Conservation (phyloP, 2,329 filamentous ascomycete genomes). For the Phaeosphaeriaceae sp. region DNA sequence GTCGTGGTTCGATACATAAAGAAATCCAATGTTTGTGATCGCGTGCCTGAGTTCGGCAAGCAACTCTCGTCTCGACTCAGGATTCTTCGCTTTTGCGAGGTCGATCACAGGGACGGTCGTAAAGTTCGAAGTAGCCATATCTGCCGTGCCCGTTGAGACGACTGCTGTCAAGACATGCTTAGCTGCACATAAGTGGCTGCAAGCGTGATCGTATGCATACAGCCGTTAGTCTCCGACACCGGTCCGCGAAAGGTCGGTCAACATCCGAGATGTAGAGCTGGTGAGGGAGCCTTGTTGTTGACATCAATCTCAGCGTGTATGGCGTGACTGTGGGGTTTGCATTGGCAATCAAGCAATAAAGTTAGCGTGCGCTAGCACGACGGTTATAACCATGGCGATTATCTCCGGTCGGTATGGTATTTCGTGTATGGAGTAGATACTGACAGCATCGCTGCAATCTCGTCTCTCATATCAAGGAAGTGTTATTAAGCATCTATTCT, state of each 20-base stretch:
- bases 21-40: slow-evolving; percentile 11
- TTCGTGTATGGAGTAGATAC: not conserved
- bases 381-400: not conserved
- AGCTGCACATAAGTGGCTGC: not conserved
- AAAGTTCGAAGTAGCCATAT: slow-evolving; percentile 12
- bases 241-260: not conserved
- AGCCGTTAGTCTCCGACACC: not conserved
- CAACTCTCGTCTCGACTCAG: slow-evolving; percentile 43
- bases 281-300: not conserved
- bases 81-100: slow-evolving; percentile 53
- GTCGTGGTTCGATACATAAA: slow-evolving; percentile 12
- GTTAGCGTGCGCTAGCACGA: not conserved
- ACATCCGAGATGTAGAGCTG: not conserved
- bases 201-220: not conserved
- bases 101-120: slow-evolving; percentile 57
- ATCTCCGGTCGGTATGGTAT: not conserved
- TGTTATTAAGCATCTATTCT: not conserved
- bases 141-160: not conserved
- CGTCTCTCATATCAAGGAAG: not conserved
- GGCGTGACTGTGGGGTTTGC: slow-evolving; percentile 5
- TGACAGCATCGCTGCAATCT: not conserved
- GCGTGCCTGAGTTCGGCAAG: slow-evolving; percentile 57
- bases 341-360: not conserved
- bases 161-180: not conserved
- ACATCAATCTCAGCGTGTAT: slow-evolving; percentile 5